Percentiles rank a stretch among this genome's conserved stretches.
Evolutionary conservation across 108 stramenopile species (phyloP).

Genomic region (Stephanodiscus triporus): DNA sequence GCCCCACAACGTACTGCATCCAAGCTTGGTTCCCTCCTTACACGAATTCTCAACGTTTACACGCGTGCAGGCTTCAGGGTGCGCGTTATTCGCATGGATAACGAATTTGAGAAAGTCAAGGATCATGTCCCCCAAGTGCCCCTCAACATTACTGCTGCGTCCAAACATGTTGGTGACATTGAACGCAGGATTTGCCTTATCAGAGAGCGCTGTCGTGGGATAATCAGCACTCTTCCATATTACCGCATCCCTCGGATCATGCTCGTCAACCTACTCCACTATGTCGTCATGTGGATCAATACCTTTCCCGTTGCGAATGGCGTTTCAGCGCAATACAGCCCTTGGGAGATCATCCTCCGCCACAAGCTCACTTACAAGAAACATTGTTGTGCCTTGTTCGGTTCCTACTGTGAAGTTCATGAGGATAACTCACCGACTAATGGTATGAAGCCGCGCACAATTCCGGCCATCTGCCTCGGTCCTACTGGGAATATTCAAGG

Average conservation of each 20-base stretch:
- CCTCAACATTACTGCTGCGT: conserved; percentile 14
- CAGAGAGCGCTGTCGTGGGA: conserved; percentile 47
- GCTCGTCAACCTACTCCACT: no score
- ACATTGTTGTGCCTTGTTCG: conserved; percentile 6
- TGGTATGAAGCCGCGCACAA: not conserved
- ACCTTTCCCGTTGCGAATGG: conserved; percentile 38
- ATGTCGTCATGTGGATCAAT: conserved; percentile 37
- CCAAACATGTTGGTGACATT: conserved; percentile 38
- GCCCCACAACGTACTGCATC: not conserved
- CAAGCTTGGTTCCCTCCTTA: conserved; percentile 1
- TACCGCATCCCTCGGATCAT: conserved; percentile 23
- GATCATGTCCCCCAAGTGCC: not conserved
- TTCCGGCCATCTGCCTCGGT: conserved; percentile 21
- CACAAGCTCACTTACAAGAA: not conserved
- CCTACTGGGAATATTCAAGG: conserved; percentile 62
- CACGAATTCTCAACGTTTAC: conserved; percentile 15
- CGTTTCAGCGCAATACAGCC: conserved; percentile 45
- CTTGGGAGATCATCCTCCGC: conserved; percentile 3
- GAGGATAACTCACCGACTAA: conserved; percentile 17
- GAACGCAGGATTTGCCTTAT: conserved; percentile 42
- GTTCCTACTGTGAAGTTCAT: not conserved
- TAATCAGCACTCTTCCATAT: conserved; percentile 43
- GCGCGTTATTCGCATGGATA: conserved; percentile 4
- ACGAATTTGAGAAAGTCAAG: conserved; percentile 23
- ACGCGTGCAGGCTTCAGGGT: conserved; percentile 14